These are phyloP conservation scores for Jaminaea rosea DNA, from an alignment of 1,284 basidiomycete species.

Conservation along the genomic window DNA sequence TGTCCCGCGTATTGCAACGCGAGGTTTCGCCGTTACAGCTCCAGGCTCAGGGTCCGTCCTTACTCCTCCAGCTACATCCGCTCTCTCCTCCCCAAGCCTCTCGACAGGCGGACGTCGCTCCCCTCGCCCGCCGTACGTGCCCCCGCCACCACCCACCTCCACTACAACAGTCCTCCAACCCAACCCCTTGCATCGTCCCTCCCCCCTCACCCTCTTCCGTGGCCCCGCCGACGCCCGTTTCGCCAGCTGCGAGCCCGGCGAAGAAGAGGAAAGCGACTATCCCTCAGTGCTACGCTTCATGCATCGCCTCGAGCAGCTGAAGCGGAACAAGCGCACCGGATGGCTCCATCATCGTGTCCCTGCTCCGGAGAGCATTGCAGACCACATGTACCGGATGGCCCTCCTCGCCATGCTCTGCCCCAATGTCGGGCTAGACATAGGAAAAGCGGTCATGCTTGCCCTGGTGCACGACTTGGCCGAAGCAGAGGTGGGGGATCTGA, in stretches of 20 bases:
- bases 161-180: constrained; percentile 18
- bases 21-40: constrained; percentile 17
- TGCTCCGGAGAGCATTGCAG: constrained; percentile 61
- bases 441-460: constrained; percentile 78
- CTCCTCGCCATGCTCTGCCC: constrained; percentile 72
- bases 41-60: not conserved
- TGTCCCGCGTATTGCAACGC: not conserved
- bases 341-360: constrained; percentile 42
- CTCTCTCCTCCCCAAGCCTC: not conserved
- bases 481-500: constrained; percentile 91
- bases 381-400: constrained; percentile 98
- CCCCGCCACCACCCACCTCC: constrained; percentile 35
- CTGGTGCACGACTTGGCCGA: constrained; percentile 93
- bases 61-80: not conserved
- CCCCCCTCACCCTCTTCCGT: constrained; percentile 19
- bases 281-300: constrained; percentile 34
- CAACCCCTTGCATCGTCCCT: constrained; percentile 20
- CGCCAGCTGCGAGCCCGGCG: constrained; percentile 18
- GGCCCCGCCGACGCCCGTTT: constrained; percentile 14
- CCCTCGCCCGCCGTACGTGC: constrained; percentile 29
- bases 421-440: constrained; percentile 51
- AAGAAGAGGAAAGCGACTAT: constrained; percentile 25
- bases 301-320: constrained; percentile 40
- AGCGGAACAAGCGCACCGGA: constrained; percentile 42
- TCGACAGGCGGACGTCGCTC: constrained; percentile 22